A percentile compares a stretch with the other conserved stretches of the same genome.
These are phyloP conservation scores for Zygnema cylindricum DNA, from an alignment of 139 green algal genomes.

Conservation along the genomic window DNA sequence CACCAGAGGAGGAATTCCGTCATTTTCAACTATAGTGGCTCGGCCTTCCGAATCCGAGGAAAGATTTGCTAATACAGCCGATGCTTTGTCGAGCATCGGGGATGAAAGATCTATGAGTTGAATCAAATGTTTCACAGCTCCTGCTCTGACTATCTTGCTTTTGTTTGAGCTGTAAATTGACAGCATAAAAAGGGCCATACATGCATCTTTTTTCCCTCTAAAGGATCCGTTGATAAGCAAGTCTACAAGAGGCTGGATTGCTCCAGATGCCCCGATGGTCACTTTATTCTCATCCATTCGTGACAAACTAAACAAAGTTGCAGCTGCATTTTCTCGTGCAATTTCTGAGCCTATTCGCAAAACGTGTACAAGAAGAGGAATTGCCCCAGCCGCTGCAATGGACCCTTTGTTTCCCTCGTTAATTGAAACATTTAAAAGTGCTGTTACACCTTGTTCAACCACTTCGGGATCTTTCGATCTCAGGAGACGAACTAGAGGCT, in stretches of 20 bases:
- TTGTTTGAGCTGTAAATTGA: constrained; percentile 30
- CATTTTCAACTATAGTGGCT: not conserved
- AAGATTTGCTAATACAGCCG: constrained; percentile 35
- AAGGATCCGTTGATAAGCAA: constrained; percentile 4
- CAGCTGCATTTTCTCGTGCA: constrained; percentile 19
- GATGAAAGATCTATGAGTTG: not conserved
- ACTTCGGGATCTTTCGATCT: constrained; percentile 5
- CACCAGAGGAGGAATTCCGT: constrained; percentile 12
- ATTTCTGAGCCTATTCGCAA: constrained; percentile 4
- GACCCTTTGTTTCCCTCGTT: constrained; percentile 45
- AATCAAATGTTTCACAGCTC: constrained; percentile 6
- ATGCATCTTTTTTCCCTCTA: constrained; percentile 30
- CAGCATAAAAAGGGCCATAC: constrained; percentile 42
- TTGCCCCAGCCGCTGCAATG: constrained; percentile 20
- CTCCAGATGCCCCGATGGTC: constrained; percentile 44
- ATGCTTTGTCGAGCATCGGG: constrained; percentile 32
- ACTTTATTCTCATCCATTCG: constrained; percentile 45
- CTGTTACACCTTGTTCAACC: constrained; percentile 31
- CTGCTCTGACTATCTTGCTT: not conserved
- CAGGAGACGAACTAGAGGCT: constrained; percentile 22
- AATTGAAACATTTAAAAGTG: constrained; percentile 54
- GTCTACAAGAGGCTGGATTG: constrained; percentile 35
- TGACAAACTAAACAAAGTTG: constrained; percentile 46
- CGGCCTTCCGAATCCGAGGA: constrained; percentile 19
- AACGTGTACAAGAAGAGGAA: constrained; percentile 38